These are phyloP conservation scores for Penicillium argentinense DNA, from an alignment of 495 filamentous ascomycete species.

Conservation along the genomic window DNA sequence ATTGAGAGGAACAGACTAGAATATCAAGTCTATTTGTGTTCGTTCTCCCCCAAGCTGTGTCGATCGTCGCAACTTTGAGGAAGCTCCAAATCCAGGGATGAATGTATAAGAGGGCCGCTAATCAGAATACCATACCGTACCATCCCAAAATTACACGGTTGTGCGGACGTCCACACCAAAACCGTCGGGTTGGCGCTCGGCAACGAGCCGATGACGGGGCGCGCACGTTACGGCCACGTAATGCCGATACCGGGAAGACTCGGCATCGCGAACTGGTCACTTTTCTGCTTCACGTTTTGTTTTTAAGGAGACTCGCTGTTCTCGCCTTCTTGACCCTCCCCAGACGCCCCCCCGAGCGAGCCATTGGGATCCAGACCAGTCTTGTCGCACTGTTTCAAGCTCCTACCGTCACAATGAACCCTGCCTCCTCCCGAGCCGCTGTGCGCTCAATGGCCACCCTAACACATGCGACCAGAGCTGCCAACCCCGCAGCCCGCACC, in stretches of 20 bases:
- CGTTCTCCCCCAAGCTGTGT: too few relatives aligned
- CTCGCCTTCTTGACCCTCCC: conserved; percentile 8
- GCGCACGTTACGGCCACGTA: conserved; percentile 11
- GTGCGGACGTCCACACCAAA: too few relatives aligned
- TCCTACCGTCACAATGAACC: conserved; percentile 23
- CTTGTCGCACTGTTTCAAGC: not conserved
- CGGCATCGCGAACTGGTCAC: conserved; percentile 26
- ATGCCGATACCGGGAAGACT: conserved; percentile 43
- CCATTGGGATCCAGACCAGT: conserved; percentile 1
- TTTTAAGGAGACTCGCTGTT: conserved; percentile 15
- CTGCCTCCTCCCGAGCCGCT: conserved; percentile 41
- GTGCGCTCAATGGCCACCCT: conserved; percentile 46
- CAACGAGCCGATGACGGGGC: not conserved
- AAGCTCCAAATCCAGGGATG: conserved; percentile 10
- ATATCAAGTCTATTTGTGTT: too few relatives aligned
- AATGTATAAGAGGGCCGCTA: conserved; percentile 7
- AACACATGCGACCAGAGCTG: conserved; percentile 40
- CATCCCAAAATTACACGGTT: conserved; percentile 7
- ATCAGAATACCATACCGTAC: conserved; percentile 27
- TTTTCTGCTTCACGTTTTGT: conserved; percentile 18
- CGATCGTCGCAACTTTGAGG: too few relatives aligned
- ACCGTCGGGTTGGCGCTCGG: too few relatives aligned
- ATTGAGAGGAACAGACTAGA: too few relatives aligned
- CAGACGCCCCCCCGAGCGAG: conserved; percentile 5
- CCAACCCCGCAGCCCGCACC: conserved; percentile 41